Evolutionary conservation across 2,329 filamentous ascomycete species (phyloP), one percentile per base, ranked within the genome.

Genomic region (Plectosphaerella sp.): DNA sequence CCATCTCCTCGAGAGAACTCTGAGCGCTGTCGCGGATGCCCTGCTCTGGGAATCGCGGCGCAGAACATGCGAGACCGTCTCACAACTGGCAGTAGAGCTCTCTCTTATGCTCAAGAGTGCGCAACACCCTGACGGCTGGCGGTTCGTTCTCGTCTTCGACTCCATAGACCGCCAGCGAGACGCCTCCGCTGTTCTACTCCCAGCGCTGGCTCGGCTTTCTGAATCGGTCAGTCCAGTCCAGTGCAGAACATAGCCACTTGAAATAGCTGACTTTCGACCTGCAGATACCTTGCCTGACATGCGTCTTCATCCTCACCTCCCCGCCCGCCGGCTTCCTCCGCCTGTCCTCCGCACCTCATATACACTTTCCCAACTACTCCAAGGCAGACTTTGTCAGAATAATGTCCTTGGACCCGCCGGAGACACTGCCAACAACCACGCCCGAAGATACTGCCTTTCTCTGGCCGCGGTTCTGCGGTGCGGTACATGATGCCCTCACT

Each of bases 81-180:
- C 89, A 52, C 83, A 88, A 49, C 73, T 97, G 56, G 79, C 81
- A 1, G 88, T 90, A 24, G 84, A 92, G 61, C 73, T 97, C 52
- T 79, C 79, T 55, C 80, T 76, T 62, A 73, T 90, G 68, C 68
- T 92, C 45, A 71, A 77, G 48, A 75, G 77, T 55, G 60, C 62
- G 12, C 53, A 61, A 7, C 59, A 65, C 8, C 67, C 69, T 39
- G 59, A 64, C 18, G 61, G 64, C 46, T 75, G 74, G 58, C 84
- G 86, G 57, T 91, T 96, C 60, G 84, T 93, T 9, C 70, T 97
- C 53, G 89, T 97, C 11, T 79, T 97, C 57, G 94, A 97, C 72
- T 89, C 84, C 11, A 86, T 97, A 52, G 93, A 97, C 67, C 82
- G 79, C 56, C 89, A 96, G 67, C 79, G 87, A 62, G 93, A 97